Evolutionary conservation across 768 basidiomycete genomes (phyloP), one percentile per base, ranked within the genome.

Genomic region (Macrolepiota albuminosa): DNA sequence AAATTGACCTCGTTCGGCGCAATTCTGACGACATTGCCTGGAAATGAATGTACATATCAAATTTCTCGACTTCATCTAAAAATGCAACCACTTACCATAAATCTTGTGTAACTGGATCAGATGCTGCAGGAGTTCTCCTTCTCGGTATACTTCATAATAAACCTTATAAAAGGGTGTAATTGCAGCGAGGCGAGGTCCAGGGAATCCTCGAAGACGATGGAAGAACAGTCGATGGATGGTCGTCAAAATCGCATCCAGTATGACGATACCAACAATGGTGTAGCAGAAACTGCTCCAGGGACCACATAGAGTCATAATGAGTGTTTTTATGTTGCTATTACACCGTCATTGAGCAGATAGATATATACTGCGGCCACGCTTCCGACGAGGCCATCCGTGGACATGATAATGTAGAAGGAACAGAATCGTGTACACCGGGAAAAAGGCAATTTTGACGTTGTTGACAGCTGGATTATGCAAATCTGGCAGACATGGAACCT

Each of bases 21-120:
- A 61, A 76, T 72, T 53, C 77, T 70, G 26, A 78, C 66, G 14
- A 76, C 72, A n/a, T 71, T 64, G 8, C 77, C 77, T 78, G 56
- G 16, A 54, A 24, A 36, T n/a, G 16, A 21, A 49, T 45, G 26
- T 43, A 16, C 6, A 42, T 42, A 9, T 59, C 24, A 47, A n/a
- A 11, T 61, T 37, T 42, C 29, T 18, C 29, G 3, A 45, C 16
- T 43, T 34, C 31, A 42, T 18, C 6, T 50, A 7, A 29, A 4
- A 11, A 49, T 21, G 16, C 31, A 5, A 31, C 16, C 10, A 59
- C 68, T 47, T 54, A 75, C 76, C 76, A 61, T 76, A 70, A 43
- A 66, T 54, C 21, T 51, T 55, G 58, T 78, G 76, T n/a, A 78
- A 61, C 14, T 66, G 56, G 24, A 69, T 55, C 40, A 75, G 64